phyloP scores from a whole-genome alignment of 805 yeast species.

The Saccharomyces mikatae region DNA sequence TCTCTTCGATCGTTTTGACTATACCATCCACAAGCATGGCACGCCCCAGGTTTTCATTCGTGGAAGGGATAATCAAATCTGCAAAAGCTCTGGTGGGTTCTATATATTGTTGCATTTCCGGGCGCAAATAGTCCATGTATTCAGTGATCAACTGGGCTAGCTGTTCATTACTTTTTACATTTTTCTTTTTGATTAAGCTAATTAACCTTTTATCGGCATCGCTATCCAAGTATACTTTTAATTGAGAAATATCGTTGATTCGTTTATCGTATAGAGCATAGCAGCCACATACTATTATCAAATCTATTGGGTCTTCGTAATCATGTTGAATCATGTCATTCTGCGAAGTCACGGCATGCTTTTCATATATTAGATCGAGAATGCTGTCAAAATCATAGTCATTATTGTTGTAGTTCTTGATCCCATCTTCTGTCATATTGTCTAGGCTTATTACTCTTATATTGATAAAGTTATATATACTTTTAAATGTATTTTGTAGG shows the following conservation, averaged over 20 bases:
- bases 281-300: conserved; percentile 60
- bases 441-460: conserved; percentile 39
- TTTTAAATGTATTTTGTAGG: conserved; percentile 30
- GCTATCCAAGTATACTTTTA: conserved; percentile 70
- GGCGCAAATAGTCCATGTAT: conserved; percentile 25
- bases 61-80: conserved; percentile 27
- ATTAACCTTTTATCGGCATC: conserved; percentile 80
- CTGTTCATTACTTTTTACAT: conserved; percentile 9
- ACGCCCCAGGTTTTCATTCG: conserved; percentile 22
- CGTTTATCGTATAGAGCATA: conserved; percentile 66
- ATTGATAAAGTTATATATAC: conserved; percentile 18
- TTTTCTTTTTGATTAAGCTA: conserved; percentile 49
- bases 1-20: conserved; percentile 22
- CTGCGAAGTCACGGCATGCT: conserved; percentile 11
- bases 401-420: conserved; percentile 13
- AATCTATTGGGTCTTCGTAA: conserved; percentile 19
- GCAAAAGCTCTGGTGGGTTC: conserved; percentile 26
- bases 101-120: conserved; percentile 26
- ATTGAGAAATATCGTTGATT: conserved; percentile 46
- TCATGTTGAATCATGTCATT: conserved; percentile 15
- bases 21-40: conserved; percentile 29
- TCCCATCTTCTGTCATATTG: conserved; percentile 9
- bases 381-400: conserved; percentile 29
- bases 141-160: conserved; percentile 19
- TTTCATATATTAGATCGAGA: conserved; percentile 7